Conservation (phyloP, 192 early-diverging fungal species). For the Backusella westeae region DNA sequence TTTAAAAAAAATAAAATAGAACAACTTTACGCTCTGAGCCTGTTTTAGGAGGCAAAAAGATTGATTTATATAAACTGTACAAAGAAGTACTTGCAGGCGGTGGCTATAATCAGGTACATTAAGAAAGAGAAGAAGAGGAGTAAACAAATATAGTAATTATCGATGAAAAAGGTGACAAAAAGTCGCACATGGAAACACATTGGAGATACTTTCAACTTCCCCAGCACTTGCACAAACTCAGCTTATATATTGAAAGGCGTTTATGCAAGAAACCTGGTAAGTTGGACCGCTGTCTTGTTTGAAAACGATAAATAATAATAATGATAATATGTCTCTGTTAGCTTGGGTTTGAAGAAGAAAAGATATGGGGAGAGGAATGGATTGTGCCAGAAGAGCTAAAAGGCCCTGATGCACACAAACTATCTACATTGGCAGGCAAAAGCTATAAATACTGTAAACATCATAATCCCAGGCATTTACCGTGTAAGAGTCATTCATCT, state of each 20-base stretch:
- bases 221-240: slow-evolving; percentile 76
- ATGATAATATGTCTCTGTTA: neutral
- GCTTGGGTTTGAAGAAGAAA: slow-evolving; percentile 29
- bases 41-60: slow-evolving; percentile 71
- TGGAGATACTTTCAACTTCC: slow-evolving; percentile 66
- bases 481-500: neutral
- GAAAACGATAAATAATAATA: neutral
- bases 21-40: slow-evolving; percentile 56
- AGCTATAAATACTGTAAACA: slow-evolving; percentile 23
- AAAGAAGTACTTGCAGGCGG: slow-evolving; percentile 58
- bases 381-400: slow-evolving; percentile 21
- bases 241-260: slow-evolving; percentile 75
- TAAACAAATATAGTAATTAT: neutral
- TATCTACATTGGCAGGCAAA: slow-evolving; percentile 30
- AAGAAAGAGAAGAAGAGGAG: too few species aligned
- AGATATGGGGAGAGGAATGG: slow-evolving; percentile 23
- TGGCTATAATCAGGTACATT: slow-evolving; percentile 62
- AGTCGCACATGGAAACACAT: slow-evolving; percentile 73
- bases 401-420: slow-evolving; percentile 31
- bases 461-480: neutral
- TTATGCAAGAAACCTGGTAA: slow-evolving; percentile 58
- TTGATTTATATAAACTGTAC: slow-evolving; percentile 64
- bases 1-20: slow-evolving; percentile 16
- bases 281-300: neutral
- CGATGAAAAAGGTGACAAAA: slow-evolving; percentile 49